Conservation (phyloP, 495 filamentous ascomycete species). For the Aspergillus sparsus region DNA sequence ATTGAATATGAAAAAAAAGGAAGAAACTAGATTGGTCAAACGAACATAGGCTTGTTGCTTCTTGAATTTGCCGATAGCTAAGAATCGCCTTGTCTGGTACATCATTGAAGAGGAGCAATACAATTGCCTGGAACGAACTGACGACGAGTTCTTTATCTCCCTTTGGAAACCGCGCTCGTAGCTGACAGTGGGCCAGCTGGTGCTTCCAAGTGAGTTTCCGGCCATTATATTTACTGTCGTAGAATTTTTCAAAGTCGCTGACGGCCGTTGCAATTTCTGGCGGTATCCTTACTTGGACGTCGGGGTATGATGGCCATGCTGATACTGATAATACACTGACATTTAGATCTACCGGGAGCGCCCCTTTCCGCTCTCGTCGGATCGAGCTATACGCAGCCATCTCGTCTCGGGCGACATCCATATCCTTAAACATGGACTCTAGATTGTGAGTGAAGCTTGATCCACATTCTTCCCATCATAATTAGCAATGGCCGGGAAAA, state of each 20-base stretch:
- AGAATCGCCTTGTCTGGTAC: slow-evolving; percentile 56
- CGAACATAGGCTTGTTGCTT: slow-evolving; percentile 67
- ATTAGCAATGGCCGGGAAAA: slow-evolving; percentile 6
- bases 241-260: slow-evolving; percentile 74
- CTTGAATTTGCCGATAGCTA: slow-evolving; percentile 67
- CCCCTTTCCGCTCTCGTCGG: slow-evolving; percentile 49
- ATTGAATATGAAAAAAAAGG: background rate
- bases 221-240: slow-evolving; percentile 82
- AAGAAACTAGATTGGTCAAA: background rate
- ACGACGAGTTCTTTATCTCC: slow-evolving; percentile 84
- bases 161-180: slow-evolving; percentile 74
- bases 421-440: slow-evolving; percentile 98
- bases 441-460: slow-evolving; percentile 92
- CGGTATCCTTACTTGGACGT: slow-evolving; percentile 75
- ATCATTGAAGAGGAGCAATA: slow-evolving; percentile 90
- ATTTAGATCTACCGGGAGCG: slow-evolving; percentile 68
- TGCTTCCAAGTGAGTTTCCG: slow-evolving; percentile 91
- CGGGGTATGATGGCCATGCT: slow-evolving; percentile 90
- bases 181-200: slow-evolving; percentile 79
- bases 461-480: slow-evolving; percentile 68
- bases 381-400: slow-evolving; percentile 72
- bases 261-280: slow-evolving; percentile 66
- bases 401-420: slow-evolving; percentile 84
- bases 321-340: slow-evolving; percentile 84
- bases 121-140: slow-evolving; percentile 85